phyloP scores from a whole-genome alignment of 805 yeast genomes.

The Candida nanaspora region DNA sequence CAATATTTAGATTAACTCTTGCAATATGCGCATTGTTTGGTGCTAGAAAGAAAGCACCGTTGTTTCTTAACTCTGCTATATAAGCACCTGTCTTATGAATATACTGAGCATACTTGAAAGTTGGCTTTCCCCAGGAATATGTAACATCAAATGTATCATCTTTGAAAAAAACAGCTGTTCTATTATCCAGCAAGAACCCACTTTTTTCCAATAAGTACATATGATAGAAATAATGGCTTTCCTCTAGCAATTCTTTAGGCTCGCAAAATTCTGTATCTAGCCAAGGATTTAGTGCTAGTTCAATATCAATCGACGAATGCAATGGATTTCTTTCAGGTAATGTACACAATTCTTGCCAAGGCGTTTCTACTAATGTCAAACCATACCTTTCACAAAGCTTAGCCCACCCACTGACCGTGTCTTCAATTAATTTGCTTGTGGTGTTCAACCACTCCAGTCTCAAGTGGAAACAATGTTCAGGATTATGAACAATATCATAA shows the following conservation, averaged over 20 bases:
- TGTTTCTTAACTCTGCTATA: constrained; percentile 76
- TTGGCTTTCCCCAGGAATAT: constrained; percentile 90
- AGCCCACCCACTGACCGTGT: constrained; percentile 68
- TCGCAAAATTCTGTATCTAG: constrained; percentile 43
- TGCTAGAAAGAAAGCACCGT: constrained; percentile 73
- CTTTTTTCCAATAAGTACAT: constrained; percentile 58
- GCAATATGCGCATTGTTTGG: constrained; percentile 83
- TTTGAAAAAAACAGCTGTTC: constrained; percentile 59
- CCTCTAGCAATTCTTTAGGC: constrained; percentile 30
- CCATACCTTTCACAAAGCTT: constrained; percentile 84
- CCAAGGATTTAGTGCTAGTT: constrained; percentile 69
- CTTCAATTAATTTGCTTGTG: constrained; percentile 80
- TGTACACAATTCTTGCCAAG: constrained; percentile 80
- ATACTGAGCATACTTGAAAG: constrained; percentile 78
- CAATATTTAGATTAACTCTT: constrained; percentile 48
- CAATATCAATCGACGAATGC: constrained; percentile 72
- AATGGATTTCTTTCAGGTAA: constrained; percentile 78
- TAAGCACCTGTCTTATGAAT: constrained; percentile 86
- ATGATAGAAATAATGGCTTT: constrained; percentile 69
- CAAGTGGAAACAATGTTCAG: constrained; percentile 89
- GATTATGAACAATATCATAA: constrained; percentile 87
- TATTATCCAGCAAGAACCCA: constrained; percentile 76
- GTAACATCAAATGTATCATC: constrained; percentile 50
- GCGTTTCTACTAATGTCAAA: constrained; percentile 73
- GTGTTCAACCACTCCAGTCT: constrained; percentile 90